These are phyloP conservation scores for Hyaloscypha hepaticicola DNA, from an alignment of 495 filamentous ascomycete genomes.

Conservation along the genomic window DNA sequence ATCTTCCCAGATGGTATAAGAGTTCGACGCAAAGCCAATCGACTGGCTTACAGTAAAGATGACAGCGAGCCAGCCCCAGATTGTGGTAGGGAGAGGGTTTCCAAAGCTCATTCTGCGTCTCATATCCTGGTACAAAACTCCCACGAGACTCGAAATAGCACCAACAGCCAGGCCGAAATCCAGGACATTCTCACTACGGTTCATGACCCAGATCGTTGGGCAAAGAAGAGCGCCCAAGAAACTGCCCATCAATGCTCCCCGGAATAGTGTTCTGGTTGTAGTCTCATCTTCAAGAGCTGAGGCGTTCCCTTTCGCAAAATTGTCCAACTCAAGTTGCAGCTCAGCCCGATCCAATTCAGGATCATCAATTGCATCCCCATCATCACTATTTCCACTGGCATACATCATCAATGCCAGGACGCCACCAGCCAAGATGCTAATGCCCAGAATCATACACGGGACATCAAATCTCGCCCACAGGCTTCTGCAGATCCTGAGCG, in stretches of 20 bases:
- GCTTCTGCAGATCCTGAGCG: slow-evolving; percentile 73
- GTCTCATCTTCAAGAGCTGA: slow-evolving; percentile 20
- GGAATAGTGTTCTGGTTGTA: slow-evolving; percentile 31
- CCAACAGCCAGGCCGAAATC: slow-evolving; percentile 35
- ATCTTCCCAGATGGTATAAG: slow-evolving; percentile 99
- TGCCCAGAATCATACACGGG: slow-evolving; percentile 76
- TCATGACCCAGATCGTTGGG: slow-evolving; percentile 28
- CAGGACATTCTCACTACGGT: slow-evolving; percentile 29
- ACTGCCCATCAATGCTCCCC: slow-evolving; percentile 33
- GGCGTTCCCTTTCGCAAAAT: slow-evolving; percentile 17
- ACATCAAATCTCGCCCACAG: slow-evolving; percentile 93
- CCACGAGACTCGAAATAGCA: slow-evolving; percentile 61
- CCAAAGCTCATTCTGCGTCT: slow-evolving; percentile 46
- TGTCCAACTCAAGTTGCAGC: slow-evolving; percentile 27
- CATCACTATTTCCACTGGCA: slow-evolving; percentile 42
- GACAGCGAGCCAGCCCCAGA: slow-evolving; percentile 85
- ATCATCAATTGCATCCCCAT: slow-evolving; percentile 24
- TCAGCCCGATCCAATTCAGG: slow-evolving; percentile 28
- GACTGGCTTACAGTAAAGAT: slow-evolving; percentile 81
- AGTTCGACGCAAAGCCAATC: slow-evolving; percentile 92
- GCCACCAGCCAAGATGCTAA: slow-evolving; percentile 65
- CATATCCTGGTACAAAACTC: slow-evolving; percentile 58
- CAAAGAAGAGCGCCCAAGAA: slow-evolving; percentile 29
- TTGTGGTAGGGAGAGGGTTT: slow-evolving; percentile 68
- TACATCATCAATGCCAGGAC: slow-evolving; percentile 69